Base-by-base conservation (phyloP, 1,139 yeast species). In the Sugiyamaella novakii region DNA sequence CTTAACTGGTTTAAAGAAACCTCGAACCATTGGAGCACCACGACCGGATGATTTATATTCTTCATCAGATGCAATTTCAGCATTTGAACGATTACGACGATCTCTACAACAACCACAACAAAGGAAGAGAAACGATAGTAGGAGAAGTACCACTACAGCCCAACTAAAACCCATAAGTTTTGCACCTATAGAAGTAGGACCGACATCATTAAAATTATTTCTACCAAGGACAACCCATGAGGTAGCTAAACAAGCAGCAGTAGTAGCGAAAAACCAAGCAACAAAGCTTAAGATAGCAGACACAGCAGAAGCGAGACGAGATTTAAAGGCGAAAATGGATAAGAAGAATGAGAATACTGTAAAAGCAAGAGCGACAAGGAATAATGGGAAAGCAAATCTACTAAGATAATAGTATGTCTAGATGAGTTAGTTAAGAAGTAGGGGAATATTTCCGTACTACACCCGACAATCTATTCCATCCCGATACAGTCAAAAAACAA, bases 301-400 rank as follows among this genome's bases (percentile, higher is more conserved):
- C 12, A 64, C 25, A 3, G 64, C 60, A 8, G 74, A 65, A 11
- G 66, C 63, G 35, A 66, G 55, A 17, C 68, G 56, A n/a, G 63
- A 51, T 53, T 64, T 64, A 54, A 66, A 56, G 24, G 73, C 61
- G 15, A 30, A 38, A 24, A 72, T 40, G 19, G 73, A 59, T 34
- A 76, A 67, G 39, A 78, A 45, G 37, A 79, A 60, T 0, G 84
- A 72, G n/a, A 79, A 44, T 2, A 78, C 67, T n/a, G 78, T 66
- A 63, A 83, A 83, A 33, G 77, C 69, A 47, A 84, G 67, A 5
- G 81, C 85, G 49, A 84, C 71, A 43, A 87, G 63, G 65, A 76
- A 72, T 69, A 84, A 83, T 1, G 87, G 86, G 75, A 79, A 86
- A 18, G 85, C 82, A 57, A 80, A 75, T 57, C 88, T 77, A 17